Percentiles rank a stretch among this genome's conserved stretches.
Conservation (phyloP, 148 eudicot genomes). For the Dysphania ambrosioides region DNA sequence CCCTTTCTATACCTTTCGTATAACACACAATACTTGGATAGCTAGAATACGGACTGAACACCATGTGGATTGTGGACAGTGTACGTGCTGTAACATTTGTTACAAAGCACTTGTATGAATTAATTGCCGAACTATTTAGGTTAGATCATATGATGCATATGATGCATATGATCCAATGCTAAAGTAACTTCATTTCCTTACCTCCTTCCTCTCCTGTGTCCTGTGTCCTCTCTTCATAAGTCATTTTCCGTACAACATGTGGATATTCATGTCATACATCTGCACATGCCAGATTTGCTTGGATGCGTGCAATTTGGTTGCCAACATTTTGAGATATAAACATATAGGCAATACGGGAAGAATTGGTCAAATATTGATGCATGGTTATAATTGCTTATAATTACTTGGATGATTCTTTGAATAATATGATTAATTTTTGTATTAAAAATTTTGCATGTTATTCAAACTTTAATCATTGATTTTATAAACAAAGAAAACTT, state of each 20-base stretch:
- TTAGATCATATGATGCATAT: background rate
- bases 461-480: no score
- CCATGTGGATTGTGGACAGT: background rate
- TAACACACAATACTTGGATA: background rate
- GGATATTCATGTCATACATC: conserved; percentile 18
- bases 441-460: no score
- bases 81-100: background rate
- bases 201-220: background rate
- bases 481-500: no score
- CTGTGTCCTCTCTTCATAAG: background rate
- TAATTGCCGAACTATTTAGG: background rate
- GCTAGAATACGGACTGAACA: background rate
- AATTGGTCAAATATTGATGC: no score
- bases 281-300: no score
- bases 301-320: no score
- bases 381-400: no score
- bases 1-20: background rate
- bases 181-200: background rate
- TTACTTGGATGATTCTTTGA: no score
- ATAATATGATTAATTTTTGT: no score
- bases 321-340: no score
- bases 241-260: background rate
- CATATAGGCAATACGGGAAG: no score
- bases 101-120: background rate
- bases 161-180: no score